Percentiles rank a stretch among this genome's conserved stretches.
Evolutionary conservation across 2,329 filamentous ascomycete genomes (phyloP).

Genomic region (Dendrostoma leiphaemia): DNA sequence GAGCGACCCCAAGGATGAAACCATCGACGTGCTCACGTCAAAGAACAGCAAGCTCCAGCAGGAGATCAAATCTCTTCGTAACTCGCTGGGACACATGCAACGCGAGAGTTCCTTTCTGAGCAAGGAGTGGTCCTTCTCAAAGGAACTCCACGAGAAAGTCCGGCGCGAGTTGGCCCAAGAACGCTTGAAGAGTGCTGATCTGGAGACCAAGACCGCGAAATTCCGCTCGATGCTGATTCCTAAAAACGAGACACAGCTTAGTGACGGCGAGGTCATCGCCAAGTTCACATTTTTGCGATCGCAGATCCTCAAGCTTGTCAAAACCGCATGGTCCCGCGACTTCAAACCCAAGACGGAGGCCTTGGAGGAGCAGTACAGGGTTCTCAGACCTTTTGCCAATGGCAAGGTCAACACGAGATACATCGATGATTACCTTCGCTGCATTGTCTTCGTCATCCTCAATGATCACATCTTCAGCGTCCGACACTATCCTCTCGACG

Average conservation of each 20-base stretch:
- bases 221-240: constrained; percentile 1
- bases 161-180: neutral
- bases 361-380: no score
- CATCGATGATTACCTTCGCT: neutral
- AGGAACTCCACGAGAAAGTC: neutral
- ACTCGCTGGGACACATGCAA: no score
- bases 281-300: neutral
- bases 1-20: no score
- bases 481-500: neutral
- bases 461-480: neutral
- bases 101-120: neutral
- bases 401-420: neutral
- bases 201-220: neutral
- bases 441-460: neutral
- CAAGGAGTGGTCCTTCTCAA: no score
- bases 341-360: neutral
- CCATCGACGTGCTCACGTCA: no score
- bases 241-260: neutral
- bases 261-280: neutral
- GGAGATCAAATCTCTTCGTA: no score
- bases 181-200: neutral
- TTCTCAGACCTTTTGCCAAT: neutral
- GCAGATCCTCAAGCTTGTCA: neutral
- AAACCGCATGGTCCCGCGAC: neutral
- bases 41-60: no score